A percentile compares a stretch with the other conserved stretches of the same genome.
Evolutionary conservation across 495 filamentous ascomycete species (phyloP).

Genomic region (Penicillium subrubescens): DNA sequence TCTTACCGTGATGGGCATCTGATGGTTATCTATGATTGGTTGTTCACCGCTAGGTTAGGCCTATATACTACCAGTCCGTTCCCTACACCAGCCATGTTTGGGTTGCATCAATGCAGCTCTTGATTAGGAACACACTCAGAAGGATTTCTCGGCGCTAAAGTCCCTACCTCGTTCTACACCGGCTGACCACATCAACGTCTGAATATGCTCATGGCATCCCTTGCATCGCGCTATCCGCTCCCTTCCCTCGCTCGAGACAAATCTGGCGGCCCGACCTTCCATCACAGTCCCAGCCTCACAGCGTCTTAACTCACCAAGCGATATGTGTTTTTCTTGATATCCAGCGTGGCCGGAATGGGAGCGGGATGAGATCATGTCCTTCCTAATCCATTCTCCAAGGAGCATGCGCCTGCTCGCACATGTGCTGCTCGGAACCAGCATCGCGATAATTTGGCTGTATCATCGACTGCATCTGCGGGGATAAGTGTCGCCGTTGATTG

Average conservation of each 20-base stretch:
- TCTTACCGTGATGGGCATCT: not conserved
- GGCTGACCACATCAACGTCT: not conserved
- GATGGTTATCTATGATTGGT: not conserved
- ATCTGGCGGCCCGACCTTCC: not conserved
- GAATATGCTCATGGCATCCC: not conserved
- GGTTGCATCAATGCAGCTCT: slow-evolving; percentile 55
- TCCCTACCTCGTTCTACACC: not conserved
- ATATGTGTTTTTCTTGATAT: not conserved
- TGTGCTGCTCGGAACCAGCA: slow-evolving; percentile 54
- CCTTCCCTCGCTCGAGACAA: not conserved
- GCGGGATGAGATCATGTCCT: not conserved
- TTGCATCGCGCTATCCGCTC: not conserved
- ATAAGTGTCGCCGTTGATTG: slow-evolving; percentile 60
- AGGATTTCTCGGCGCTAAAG: slow-evolving; percentile 12
- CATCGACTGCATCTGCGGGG: slow-evolving; percentile 48
- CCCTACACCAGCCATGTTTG: slow-evolving; percentile 35
- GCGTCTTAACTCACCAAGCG: slow-evolving; percentile 43
- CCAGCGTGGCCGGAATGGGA: not conserved
- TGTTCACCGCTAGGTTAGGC: not conserved
- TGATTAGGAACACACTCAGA: slow-evolving; percentile 58
- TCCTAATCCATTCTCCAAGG: slow-evolving; percentile 65
- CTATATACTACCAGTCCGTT: not conserved
- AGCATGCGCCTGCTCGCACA: slow-evolving; percentile 66
- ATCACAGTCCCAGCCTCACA: slow-evolving; percentile 43
- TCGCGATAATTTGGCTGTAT: not conserved